Conservation (phyloP, 805 yeast species). For the Cyberlindnera mississippiensis region DNA sequence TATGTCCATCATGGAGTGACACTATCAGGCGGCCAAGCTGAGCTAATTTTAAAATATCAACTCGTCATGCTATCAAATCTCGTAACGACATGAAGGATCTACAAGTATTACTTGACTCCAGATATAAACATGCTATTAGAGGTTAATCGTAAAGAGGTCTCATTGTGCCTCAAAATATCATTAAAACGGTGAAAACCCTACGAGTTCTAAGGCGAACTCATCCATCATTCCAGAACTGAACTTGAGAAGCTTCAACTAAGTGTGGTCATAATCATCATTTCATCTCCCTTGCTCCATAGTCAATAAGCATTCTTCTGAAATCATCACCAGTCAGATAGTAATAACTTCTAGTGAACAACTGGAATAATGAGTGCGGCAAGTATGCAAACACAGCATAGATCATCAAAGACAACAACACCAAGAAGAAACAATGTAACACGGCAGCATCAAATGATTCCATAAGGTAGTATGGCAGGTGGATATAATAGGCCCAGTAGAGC, state of each 20-base stretch:
- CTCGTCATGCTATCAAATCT: too few relatives aligned
- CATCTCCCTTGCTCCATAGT: constrained; percentile 14
- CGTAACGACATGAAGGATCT: too few relatives aligned
- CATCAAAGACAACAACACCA: constrained; percentile 34
- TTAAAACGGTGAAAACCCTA: neutral
- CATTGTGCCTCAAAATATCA: neutral
- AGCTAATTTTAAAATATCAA: too few relatives aligned
- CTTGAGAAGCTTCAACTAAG: too few relatives aligned
- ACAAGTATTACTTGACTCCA: too few relatives aligned
- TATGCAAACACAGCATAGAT: constrained; percentile 36
- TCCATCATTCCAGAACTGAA: too few relatives aligned
- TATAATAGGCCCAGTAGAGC: constrained; percentile 41
- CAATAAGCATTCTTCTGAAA: constrained; percentile 19
- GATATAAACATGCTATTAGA: too few relatives aligned
- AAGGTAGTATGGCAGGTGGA: constrained; percentile 41
- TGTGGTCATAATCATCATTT: too few relatives aligned
- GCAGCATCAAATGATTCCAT: constrained; percentile 42
- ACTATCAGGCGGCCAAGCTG: neutral
- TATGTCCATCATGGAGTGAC: neutral
- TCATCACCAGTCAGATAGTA: constrained; percentile 34
- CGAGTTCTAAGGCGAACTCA: neutral
- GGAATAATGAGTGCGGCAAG: constrained; percentile 26
- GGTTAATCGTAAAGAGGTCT: neutral
- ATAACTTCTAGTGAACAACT: constrained; percentile 26
- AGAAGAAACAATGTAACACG: constrained; percentile 35